A percentile compares a stretch with the other conserved stretches of the same genome.
Conservation (phyloP, 805 yeast species). For the Metschnikowia chrysomelidarum region DNA sequence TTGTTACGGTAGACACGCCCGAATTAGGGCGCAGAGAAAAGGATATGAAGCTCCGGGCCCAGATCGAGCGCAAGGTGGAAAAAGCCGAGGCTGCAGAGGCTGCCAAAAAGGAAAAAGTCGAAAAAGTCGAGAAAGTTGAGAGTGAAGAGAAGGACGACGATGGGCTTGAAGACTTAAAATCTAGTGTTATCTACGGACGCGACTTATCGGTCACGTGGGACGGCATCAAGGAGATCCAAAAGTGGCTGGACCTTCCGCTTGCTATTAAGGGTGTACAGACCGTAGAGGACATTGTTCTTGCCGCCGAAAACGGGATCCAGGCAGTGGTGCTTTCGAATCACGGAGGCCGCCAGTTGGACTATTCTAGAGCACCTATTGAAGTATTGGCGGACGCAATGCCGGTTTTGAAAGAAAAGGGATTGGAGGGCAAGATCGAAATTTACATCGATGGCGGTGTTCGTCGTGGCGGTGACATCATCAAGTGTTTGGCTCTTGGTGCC, state of each 20-base stretch:
- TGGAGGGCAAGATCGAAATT: constrained; percentile 49
- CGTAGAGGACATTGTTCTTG: constrained; percentile 60
- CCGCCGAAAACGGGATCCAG: constrained; percentile 54
- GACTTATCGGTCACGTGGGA: constrained; percentile 37
- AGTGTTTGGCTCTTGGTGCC: constrained; percentile 69
- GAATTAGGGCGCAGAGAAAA: constrained; percentile 60
- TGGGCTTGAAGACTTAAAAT: constrained; percentile 9
- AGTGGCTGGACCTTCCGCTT: constrained; percentile 39
- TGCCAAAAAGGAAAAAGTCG: constrained; percentile 1
- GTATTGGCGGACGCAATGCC: constrained; percentile 70
- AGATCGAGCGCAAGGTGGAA: constrained; percentile 5
- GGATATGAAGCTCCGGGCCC: constrained; percentile 45
- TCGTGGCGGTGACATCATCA: constrained; percentile 64
- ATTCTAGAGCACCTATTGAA: constrained; percentile 73
- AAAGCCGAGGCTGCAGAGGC: constrained; percentile 1
- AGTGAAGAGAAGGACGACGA: constrained; percentile 6
- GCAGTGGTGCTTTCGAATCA: constrained; percentile 82
- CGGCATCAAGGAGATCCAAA: constrained; percentile 35
- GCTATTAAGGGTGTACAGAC: constrained; percentile 68
- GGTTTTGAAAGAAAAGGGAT: constrained; percentile 42
- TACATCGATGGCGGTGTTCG: constrained; percentile 70
- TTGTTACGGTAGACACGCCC: constrained; percentile 92
- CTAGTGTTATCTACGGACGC: constrained; percentile 12
- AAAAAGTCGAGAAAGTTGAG: neutral
- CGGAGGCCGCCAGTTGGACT: constrained; percentile 88